These are phyloP conservation scores for Conringia planisiliqua DNA, from an alignment of 345 rosid genomes.

Conservation along the genomic window DNA sequence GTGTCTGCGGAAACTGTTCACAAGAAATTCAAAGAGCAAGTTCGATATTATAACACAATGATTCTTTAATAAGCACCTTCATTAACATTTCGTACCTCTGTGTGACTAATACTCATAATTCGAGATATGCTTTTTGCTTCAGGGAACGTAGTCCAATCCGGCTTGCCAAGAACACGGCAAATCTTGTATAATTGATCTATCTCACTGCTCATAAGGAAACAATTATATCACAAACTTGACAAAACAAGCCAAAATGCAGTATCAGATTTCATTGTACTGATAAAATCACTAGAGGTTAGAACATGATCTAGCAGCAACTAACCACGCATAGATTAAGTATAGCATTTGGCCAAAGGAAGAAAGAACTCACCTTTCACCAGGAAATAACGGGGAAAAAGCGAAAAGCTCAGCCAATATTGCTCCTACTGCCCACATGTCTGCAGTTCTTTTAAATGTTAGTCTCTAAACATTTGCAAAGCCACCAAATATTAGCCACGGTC, in stretches of 20 bases:
- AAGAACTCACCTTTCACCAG: constrained; percentile 79
- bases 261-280: background rate
- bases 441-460: constrained; percentile 16
- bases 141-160: constrained; percentile 71
- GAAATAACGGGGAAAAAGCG: constrained; percentile 80
- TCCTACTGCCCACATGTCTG: constrained; percentile 99
- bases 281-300: background rate
- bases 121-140: constrained; percentile 65
- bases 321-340: background rate
- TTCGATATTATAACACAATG: background rate
- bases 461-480: background rate
- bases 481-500: background rate
- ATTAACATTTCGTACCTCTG: constrained; percentile 47
- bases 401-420: constrained; percentile 92
- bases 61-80: background rate
- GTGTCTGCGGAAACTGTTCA: constrained; percentile 57
- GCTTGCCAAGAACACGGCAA: constrained; percentile 76
- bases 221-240: background rate
- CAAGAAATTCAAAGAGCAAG: background rate
- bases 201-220: constrained; percentile 52
- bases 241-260: background rate
- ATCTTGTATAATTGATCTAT: constrained; percentile 88
- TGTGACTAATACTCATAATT: constrained; percentile 51
- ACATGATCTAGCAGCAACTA: background rate
- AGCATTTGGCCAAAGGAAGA: background rate